phyloP scores from a whole-genome alignment of 2,329 filamentous ascomycete species.

The Fusarium oxysporum region DNA sequence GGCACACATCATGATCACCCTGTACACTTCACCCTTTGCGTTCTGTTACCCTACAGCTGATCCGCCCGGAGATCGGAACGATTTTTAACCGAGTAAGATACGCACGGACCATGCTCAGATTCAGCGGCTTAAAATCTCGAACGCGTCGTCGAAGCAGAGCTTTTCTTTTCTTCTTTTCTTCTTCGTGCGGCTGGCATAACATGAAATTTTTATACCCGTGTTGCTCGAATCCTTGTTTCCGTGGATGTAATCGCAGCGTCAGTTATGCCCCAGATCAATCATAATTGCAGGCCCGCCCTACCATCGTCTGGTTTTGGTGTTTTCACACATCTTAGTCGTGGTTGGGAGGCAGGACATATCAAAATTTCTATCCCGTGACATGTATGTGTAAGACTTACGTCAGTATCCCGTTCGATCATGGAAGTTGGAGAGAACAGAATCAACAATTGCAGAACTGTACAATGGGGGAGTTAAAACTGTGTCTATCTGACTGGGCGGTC shows the following conservation, averaged over 20 bases:
- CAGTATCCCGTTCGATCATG: background rate
- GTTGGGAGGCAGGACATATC: constrained; percentile 59
- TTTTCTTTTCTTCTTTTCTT: constrained; percentile 66
- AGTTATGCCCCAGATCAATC: constrained; percentile 80
- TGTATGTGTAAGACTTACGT: background rate
- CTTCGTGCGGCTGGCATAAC: constrained; percentile 85
- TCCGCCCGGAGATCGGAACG: background rate
- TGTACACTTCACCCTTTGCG: background rate
- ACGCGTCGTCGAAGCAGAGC: constrained; percentile 36
- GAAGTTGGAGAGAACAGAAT: background rate
- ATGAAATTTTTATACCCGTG: constrained; percentile 76
- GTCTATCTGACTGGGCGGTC: constrained; percentile 34
- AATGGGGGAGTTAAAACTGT: background rate
- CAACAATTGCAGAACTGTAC: background rate
- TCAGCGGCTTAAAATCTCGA: constrained; percentile 46
- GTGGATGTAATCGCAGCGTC: constrained; percentile 74
- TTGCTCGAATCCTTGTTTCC: constrained; percentile 75
- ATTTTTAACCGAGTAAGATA: background rate
- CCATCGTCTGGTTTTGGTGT: constrained; percentile 58
- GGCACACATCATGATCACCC: background rate
- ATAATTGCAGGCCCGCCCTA: constrained; percentile 79
- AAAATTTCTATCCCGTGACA: constrained; percentile 15
- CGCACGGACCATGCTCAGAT: constrained; percentile 14
- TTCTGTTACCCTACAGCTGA: constrained; percentile 12
- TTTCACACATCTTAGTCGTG: constrained; percentile 48